phyloP scores from a whole-genome alignment of 768 basidiomycete genomes.

The Russula olivacea region DNA sequence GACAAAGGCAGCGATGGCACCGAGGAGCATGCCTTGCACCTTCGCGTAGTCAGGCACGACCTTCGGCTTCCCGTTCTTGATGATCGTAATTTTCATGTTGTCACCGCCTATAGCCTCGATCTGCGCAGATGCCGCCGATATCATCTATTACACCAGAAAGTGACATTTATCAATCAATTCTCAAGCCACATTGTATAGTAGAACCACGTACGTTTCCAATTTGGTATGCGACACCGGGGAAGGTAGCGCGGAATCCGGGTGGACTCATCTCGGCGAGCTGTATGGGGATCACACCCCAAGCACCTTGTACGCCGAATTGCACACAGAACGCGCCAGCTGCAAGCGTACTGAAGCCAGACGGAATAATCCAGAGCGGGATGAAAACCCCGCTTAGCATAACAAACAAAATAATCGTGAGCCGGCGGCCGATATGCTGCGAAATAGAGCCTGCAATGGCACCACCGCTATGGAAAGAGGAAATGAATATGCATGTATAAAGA shows the following conservation, averaged over 20 bases:
- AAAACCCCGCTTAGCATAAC: constrained; percentile 32
- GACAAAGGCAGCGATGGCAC: constrained; percentile 71
- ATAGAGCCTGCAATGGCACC: constrained; percentile 38
- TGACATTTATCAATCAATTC: background rate
- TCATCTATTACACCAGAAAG: constrained; percentile 32
- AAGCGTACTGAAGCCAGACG: constrained; percentile 37
- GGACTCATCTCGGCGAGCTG: constrained; percentile 45
- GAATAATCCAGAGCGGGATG: constrained; percentile 43
- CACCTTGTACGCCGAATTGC: constrained; percentile 44
- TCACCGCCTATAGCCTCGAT: constrained; percentile 46
- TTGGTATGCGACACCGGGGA: constrained; percentile 42
- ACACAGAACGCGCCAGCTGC: constrained; percentile 44
- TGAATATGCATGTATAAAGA: constrained; percentile 4
- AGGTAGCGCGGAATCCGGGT: constrained; percentile 44
- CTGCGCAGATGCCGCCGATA: constrained; percentile 42
- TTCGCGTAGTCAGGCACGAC: constrained; percentile 43
- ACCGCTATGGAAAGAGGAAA: constrained; percentile 26
- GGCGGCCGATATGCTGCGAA: constrained; percentile 42
- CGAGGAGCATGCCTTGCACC: constrained; percentile 85
- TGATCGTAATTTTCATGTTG: constrained; percentile 35
- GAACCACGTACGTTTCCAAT: constrained; percentile 33
- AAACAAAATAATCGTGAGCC: constrained; percentile 39
- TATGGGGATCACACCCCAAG: constrained; percentile 34
- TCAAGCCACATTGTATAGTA: background rate
- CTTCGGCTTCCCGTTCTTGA: constrained; percentile 27